Conservation (phyloP, 495 filamentous ascomycete species). For the Aspergillus wentii region DNA sequence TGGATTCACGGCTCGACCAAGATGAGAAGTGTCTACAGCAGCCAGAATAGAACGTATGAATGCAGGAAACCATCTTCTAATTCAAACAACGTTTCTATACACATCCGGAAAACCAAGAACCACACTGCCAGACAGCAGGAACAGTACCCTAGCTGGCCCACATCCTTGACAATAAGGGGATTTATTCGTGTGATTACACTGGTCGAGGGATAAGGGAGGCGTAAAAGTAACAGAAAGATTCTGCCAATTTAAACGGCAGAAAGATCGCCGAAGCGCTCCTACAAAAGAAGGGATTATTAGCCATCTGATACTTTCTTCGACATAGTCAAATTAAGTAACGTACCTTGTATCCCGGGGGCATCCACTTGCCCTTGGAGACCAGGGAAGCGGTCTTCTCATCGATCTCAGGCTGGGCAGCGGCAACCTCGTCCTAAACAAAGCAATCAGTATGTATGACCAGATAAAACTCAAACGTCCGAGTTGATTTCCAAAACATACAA, state of each 20-base stretch:
- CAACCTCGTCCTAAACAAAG: constrained; percentile 81
- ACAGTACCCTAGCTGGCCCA: constrained; percentile 18
- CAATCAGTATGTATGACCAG: constrained; percentile 10
- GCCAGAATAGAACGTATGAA: too few species aligned
- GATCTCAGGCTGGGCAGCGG: constrained; percentile 86
- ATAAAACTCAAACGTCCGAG: not conserved
- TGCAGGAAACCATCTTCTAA: constrained; percentile 32
- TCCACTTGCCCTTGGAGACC: constrained; percentile 95
- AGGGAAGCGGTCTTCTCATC: constrained; percentile 89
- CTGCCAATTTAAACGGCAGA: constrained; percentile 69
- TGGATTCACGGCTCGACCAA: too few species aligned
- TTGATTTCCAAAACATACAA: constrained; percentile 61
- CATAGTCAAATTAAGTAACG: constrained; percentile 17
- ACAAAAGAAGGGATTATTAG: constrained; percentile 1
- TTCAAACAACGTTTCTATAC: constrained; percentile 45
- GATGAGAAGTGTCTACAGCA: too few species aligned
- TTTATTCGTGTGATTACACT: constrained; percentile 30
- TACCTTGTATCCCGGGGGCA: constrained; percentile 97
- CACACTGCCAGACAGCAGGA: constrained; percentile 22
- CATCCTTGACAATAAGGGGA: constrained; percentile 31
- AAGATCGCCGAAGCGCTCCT: constrained; percentile 99
- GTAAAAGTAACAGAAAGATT: constrained; percentile 17
- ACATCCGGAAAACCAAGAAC: constrained; percentile 29
- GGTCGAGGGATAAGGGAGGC: constrained; percentile 30
- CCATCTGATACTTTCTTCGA: not conserved